phyloP scores from a whole-genome alignment of 495 filamentous ascomycete species.

The Sordaria brevicollis region DNA sequence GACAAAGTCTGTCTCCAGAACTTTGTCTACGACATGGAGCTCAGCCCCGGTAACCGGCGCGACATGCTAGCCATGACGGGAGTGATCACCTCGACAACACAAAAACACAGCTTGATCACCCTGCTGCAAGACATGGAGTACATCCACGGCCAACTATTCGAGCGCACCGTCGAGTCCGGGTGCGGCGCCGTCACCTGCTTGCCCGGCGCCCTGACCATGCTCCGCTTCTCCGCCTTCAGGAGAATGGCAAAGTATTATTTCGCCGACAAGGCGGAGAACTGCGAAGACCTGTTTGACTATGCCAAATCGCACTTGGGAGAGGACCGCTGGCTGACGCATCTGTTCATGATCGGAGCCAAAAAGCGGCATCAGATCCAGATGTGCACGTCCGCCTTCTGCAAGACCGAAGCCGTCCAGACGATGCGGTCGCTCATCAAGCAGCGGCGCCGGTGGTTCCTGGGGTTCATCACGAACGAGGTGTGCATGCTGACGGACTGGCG shows the following conservation, averaged over 20 bases:
- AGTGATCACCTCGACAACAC: conserved; percentile 89
- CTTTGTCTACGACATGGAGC: conserved; percentile 98
- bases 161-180: conserved; percentile 90
- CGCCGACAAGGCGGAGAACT: conserved; percentile 92
- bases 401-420: conserved; percentile 92
- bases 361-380: conserved; percentile 93
- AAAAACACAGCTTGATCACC: conserved; percentile 81
- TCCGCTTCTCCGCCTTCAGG: conserved; percentile 92
- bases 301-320: conserved; percentile 93
- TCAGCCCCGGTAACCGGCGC: conserved; percentile 84
- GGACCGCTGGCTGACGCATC: conserved; percentile 93
- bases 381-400: conserved; percentile 96
- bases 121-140: conserved; percentile 98
- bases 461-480: conserved; percentile 96
- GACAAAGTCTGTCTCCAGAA: conserved; percentile 92
- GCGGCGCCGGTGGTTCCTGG: conserved; percentile 91
- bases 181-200: conserved; percentile 94
- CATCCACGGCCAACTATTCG: conserved; percentile 93
- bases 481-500: conserved; percentile 96
- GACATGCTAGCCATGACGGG: conserved; percentile 99
- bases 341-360: conserved; percentile 97
- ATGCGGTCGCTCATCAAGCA: conserved; percentile 85
- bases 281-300: conserved; percentile 93
- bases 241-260: conserved; percentile 99
- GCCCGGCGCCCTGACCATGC: conserved; percentile 86